Conservation (phyloP, 2,329 filamentous ascomycete genomes). For the Scytalidium sp. region DNA sequence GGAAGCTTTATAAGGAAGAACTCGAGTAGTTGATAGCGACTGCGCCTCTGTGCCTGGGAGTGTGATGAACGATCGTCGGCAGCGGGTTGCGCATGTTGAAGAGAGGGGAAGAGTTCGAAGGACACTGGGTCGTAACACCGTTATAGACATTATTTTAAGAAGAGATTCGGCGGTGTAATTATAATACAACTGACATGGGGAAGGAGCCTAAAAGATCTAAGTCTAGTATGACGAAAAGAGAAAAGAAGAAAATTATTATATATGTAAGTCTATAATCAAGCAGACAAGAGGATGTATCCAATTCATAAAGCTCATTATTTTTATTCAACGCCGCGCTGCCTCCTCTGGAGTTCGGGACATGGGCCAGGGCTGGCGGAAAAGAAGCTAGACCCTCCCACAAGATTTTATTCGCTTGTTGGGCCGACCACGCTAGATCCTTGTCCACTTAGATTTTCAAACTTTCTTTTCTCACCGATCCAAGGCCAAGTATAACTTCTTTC, state of each 20-base stretch:
- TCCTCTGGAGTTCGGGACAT: no score
- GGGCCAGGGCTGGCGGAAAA: no score
- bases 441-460: background rate
- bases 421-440: background rate
- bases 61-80: conserved; percentile 40
- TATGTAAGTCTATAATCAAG: no score
- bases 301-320: no score
- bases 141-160: background rate
- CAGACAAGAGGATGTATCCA: no score
- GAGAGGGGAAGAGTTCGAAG: background rate
- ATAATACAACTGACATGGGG: no score
- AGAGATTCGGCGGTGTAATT: no score
- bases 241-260: no score
- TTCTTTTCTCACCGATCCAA: background rate
- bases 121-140: background rate
- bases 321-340: no score
- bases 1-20: conserved; percentile 68
- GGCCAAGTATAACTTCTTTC: background rate
- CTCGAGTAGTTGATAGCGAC: conserved; percentile 69
- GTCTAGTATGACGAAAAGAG: no score
- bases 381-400: no score
- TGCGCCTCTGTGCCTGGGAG: conserved; percentile 44
- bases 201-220: no score
- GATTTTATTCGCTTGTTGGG: background rate
- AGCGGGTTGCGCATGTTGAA: background rate